Base-by-base conservation (phyloP, 441 rosid species). In the Adansonia gregorii region DNA sequence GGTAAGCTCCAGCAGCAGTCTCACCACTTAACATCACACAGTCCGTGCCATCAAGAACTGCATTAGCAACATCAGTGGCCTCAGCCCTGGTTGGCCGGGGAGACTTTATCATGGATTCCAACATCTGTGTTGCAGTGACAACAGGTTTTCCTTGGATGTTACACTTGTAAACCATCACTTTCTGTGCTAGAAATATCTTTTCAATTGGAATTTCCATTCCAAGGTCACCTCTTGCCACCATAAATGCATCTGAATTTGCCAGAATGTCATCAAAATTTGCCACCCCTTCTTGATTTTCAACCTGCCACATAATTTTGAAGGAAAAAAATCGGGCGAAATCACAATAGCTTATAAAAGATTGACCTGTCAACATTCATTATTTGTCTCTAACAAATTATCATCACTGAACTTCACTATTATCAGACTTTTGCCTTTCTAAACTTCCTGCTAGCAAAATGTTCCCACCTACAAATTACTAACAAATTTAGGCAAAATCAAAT, bases 121-220 rank as follows among this genome's bases (percentile, higher is more conserved):
- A 84, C 99, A 95, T 95, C 84, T 95, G 99, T 66, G 99, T 95
- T 3, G 99, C 99, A 20, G 99, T 93, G 49, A 95, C 99, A 71
- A 95, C 99, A 0, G 99, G 98, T 61, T 95, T 95, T 15, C 99
- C 99, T 74, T 90, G 94, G 80, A 91, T 89, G 84, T 93, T 95
- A 78, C 97, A 92, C 82, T 95, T 95, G 92, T 92, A 91, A 78
- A 95, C 89, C 99, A 95, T 95, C 48, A 94, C 94, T 77, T 95
- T 95, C 88, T 95, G 99, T 7, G 99, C 99, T 49, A 95, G 81
- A 83, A 95, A 95, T 55, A 95, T 95, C 87, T 95, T 95, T 76
- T 95, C 99, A 8, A 95, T 89, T 1, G 99, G 99, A 75, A 95
- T 93, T 80, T 95, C 99, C 99, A 95, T 93, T 46, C 99, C 99